Conservation (phyloP, 2,329 filamentous ascomycete species). For the Exophiala dermatitidis region DNA sequence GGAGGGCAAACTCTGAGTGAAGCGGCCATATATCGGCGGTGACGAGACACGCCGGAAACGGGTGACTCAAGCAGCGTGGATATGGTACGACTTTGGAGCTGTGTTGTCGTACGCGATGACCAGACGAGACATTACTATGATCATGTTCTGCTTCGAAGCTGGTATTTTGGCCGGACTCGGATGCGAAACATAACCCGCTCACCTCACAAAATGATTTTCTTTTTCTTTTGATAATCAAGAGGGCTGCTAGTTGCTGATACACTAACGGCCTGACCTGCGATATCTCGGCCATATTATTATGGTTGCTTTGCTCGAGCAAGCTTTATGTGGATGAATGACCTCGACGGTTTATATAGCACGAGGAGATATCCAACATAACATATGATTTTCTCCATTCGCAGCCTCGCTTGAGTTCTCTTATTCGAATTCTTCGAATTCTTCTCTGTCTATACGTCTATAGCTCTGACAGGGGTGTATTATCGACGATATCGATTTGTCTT, state of each 20-base stretch:
- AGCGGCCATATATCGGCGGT: not conserved
- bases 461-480: no score
- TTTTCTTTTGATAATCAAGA: not conserved
- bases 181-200: not conserved
- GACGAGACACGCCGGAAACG: not conserved
- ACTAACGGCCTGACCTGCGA: not conserved
- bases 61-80: no score
- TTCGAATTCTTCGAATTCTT: no score
- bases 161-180: slow-evolving; percentile 8
- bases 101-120: no score
- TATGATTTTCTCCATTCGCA: slow-evolving; percentile 10
- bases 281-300: slow-evolving; percentile 7
- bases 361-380: slow-evolving; percentile 18
- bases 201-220: not conserved
- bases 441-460: no score
- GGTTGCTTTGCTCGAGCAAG: slow-evolving; percentile 1
- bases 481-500: not conserved
- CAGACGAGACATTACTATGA: not conserved
- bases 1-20: slow-evolving; percentile 53
- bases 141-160: slow-evolving; percentile 10
- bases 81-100: no score
- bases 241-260: not conserved
- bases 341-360: slow-evolving; percentile 20
- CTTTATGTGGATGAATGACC: slow-evolving; percentile 4
- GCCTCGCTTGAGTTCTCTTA: no score